A percentile compares a stretch with the other conserved stretches of the same genome.
These are phyloP conservation scores for Hemileccinum rubropunctum DNA, from an alignment of 768 basidiomycete genomes.

Conservation along the genomic window DNA sequence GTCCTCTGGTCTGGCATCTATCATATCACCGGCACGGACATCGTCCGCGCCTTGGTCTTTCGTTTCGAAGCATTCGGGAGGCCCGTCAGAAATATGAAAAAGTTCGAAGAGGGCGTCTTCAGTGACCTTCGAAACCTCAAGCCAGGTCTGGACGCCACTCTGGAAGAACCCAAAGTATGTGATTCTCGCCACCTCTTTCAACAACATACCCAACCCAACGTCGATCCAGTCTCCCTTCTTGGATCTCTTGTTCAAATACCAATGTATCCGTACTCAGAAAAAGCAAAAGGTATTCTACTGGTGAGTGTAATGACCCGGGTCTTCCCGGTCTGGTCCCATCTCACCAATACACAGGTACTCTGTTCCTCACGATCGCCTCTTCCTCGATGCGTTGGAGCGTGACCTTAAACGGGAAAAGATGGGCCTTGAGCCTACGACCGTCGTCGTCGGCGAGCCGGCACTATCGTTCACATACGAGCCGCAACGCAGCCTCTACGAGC, in stretches of 20 bases:
- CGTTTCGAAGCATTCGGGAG: constrained; percentile 91
- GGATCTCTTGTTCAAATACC: constrained; percentile 92
- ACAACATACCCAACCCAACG: background rate
- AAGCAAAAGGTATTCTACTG: constrained; percentile 99
- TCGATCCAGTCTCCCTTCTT: constrained; percentile 77
- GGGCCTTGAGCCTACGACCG: constrained; percentile 83
- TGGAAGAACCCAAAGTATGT: constrained; percentile 94
- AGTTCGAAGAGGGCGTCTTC: constrained; percentile 97
- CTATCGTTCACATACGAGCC: constrained; percentile 87
- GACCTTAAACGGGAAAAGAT: constrained; percentile 95
- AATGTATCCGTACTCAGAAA: constrained; percentile 97
- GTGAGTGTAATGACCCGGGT: constrained; percentile 41
- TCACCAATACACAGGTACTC: constrained; percentile 66
- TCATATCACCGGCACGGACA: constrained; percentile 96
- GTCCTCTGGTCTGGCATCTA: constrained; percentile 90
- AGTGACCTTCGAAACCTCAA: constrained; percentile 91
- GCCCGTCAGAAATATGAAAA: constrained; percentile 91
- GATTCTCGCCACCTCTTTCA: background rate
- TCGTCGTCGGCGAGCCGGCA: constrained; percentile 75
- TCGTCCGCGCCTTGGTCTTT: constrained; percentile 92
- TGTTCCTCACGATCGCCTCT: constrained; percentile 94
- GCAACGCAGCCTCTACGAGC: constrained; percentile 82
- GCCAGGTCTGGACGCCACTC: constrained; percentile 85
- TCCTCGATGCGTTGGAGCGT: constrained; percentile 93
- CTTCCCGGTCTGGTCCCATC: background rate